Conservation (phyloP, 2,329 filamentous ascomycete genomes). For the Chaetothyriales sp. region DNA sequence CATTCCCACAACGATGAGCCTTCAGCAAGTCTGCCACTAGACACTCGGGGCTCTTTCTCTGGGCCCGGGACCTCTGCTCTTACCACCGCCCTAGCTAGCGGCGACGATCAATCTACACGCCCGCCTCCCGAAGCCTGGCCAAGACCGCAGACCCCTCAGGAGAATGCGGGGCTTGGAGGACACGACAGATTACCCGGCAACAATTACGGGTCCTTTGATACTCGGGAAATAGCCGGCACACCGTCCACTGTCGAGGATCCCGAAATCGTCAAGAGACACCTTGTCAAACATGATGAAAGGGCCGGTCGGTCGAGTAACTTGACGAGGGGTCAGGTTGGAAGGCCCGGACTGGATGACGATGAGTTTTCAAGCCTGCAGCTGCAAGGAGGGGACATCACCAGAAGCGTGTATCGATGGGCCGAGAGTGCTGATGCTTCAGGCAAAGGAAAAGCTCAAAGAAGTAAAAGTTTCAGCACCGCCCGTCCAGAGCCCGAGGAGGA, state of each 20-base stretch:
- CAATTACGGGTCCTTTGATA: slow-evolving; percentile 68
- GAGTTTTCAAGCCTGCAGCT: slow-evolving; percentile 88
- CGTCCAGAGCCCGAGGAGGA: slow-evolving; percentile 69
- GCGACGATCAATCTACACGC: slow-evolving; percentile 41
- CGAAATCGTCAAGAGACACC: slow-evolving; percentile 78
- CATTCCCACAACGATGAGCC: slow-evolving; percentile 36
- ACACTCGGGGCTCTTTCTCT: slow-evolving; percentile 44
- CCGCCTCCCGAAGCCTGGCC: slow-evolving; percentile 30
- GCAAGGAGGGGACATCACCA: slow-evolving; percentile 87
- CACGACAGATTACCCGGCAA: slow-evolving; percentile 45
- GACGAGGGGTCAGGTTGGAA: slow-evolving; percentile 16
- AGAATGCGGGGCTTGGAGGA: slow-evolving; percentile 40
- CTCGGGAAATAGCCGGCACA: slow-evolving; percentile 41
- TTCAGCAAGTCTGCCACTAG: slow-evolving; percentile 50
- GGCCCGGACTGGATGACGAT: slow-evolving; percentile 43
- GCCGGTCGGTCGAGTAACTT: slow-evolving; percentile 23
- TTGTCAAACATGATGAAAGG: slow-evolving; percentile 54
- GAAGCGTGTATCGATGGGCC: slow-evolving; percentile 93
- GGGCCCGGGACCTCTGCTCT: slow-evolving; percentile 79
- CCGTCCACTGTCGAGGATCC: slow-evolving; percentile 63
- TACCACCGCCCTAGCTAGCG: slow-evolving; percentile 70
- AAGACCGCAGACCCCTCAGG: slow-evolving; percentile 1
- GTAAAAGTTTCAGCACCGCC: slow-evolving; percentile 72
- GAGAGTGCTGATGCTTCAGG: slow-evolving; percentile 66
- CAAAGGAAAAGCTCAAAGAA: slow-evolving; percentile 49